Conservation (phyloP, 2,329 filamentous ascomycete species). For the Pseudocercospora fuligena region DNA sequence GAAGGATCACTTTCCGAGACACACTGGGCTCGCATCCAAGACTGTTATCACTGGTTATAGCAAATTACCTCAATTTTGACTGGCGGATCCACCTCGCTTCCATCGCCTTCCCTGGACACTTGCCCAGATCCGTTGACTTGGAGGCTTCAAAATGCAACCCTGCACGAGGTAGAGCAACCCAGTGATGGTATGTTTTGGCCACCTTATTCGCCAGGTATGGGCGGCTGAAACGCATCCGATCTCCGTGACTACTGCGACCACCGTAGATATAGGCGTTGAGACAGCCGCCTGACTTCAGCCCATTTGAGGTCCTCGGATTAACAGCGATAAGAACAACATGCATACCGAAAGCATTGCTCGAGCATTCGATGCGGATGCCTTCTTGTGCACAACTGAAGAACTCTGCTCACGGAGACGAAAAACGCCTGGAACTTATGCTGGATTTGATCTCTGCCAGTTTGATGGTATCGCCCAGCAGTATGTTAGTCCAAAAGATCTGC, state of each 20-base stretch:
- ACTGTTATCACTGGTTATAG: neutral
- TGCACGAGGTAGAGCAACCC: neutral
- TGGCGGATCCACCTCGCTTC: neutral
- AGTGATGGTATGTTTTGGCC: neutral
- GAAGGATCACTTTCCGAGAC: neutral
- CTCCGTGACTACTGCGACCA: neutral
- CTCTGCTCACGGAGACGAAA: conserved; percentile 1
- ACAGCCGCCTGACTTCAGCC: neutral
- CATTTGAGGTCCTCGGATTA: neutral
- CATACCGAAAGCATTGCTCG: conserved; percentile 4
- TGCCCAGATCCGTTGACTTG: neutral
- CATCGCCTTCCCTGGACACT: neutral
- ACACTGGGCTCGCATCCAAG: neutral
- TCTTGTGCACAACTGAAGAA: neutral
- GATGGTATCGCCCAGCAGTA: conserved; percentile 21
- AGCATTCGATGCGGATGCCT: neutral
- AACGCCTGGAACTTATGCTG: neutral
- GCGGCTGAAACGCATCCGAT: conserved; percentile 4
- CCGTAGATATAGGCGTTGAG: neutral
- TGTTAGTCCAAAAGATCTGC: conserved; percentile 10
- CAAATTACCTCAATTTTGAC: neutral
- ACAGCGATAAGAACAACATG: conserved; percentile 4
- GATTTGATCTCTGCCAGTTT: conserved; percentile 17
- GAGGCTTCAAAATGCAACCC: neutral
- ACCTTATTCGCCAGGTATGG: neutral